Conservation (phyloP, 805 yeast species). For the Teunomyces funiuensis region DNA sequence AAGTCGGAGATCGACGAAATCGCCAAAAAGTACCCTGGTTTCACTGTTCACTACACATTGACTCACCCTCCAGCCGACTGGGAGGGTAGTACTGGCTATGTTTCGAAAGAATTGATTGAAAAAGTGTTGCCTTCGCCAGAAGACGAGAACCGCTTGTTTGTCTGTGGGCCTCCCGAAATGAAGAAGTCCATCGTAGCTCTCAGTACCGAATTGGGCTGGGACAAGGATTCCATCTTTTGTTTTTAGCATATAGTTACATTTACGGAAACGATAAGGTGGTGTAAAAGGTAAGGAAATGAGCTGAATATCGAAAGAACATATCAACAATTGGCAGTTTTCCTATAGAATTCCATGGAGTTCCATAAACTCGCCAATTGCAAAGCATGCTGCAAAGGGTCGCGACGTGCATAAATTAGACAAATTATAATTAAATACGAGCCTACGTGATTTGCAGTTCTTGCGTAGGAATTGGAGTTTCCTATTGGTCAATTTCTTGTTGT, state of each 20-base stretch:
- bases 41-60: conserved; percentile 59
- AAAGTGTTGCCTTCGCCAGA: conserved; percentile 53
- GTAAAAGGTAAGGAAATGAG: neutral
- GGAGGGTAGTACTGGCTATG: conserved; percentile 59
- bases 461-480: neutral
- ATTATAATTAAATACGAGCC: no score
- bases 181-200: conserved; percentile 50
- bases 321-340: no score
- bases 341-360: no score
- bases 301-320: no score
- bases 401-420: no score
- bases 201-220: conserved; percentile 65
- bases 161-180: conserved; percentile 78
- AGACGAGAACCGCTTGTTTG: conserved; percentile 53
- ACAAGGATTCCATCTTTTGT: conserved; percentile 51
- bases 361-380: no score
- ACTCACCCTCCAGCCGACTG: conserved; percentile 48
- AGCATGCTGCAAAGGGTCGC: no score
- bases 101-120: conserved; percentile 57
- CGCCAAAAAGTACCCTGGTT: conserved; percentile 59
- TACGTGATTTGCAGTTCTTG: no score
- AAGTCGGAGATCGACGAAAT: conserved; percentile 73
- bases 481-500: neutral
- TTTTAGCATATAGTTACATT: conserved; percentile 30
- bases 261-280: neutral